These are phyloP conservation scores for Gossypium gossypioides DNA, from an alignment of 441 rosid species.

Conservation along the genomic window DNA sequence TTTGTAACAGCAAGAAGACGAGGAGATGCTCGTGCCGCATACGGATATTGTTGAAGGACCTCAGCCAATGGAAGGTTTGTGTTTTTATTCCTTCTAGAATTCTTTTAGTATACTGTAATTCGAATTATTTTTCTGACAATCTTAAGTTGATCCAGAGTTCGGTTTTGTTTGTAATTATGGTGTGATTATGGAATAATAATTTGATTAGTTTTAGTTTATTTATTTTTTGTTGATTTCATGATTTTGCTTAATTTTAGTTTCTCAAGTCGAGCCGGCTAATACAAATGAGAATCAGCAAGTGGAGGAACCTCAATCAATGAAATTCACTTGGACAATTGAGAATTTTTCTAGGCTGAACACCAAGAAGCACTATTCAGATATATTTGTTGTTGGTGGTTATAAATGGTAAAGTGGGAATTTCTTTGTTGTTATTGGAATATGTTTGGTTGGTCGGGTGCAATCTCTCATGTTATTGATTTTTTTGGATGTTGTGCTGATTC, in stretches of 20 bases:
- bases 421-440: neutral
- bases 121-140: neutral
- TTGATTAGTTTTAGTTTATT: conserved; percentile 18
- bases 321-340: conserved; percentile 74
- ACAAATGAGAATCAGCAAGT: conserved; percentile 57
- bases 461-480: conserved; percentile 7
- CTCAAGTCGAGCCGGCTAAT: conserved; percentile 52
- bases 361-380: conserved; percentile 83
- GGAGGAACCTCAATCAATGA: conserved; percentile 74
- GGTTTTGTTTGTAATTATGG: neutral
- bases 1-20: conserved; percentile 71
- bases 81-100: neutral
- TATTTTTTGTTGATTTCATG: conserved; percentile 10
- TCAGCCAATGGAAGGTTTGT: conserved; percentile 85
- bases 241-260: conserved; percentile 29
- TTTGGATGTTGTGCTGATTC: conserved; percentile 10
- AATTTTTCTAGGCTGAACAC: conserved; percentile 62
- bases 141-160: conserved; percentile 17
- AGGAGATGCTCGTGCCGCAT: conserved; percentile 93
- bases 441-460: neutral
- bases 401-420: conserved; percentile 46
- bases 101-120: neutral
- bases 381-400: conserved; percentile 63
- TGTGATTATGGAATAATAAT: neutral
- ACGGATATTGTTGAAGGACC: conserved; percentile 85